Conservation (phyloP, 1,284 basidiomycete species). For the Malassezia japonica region DNA sequence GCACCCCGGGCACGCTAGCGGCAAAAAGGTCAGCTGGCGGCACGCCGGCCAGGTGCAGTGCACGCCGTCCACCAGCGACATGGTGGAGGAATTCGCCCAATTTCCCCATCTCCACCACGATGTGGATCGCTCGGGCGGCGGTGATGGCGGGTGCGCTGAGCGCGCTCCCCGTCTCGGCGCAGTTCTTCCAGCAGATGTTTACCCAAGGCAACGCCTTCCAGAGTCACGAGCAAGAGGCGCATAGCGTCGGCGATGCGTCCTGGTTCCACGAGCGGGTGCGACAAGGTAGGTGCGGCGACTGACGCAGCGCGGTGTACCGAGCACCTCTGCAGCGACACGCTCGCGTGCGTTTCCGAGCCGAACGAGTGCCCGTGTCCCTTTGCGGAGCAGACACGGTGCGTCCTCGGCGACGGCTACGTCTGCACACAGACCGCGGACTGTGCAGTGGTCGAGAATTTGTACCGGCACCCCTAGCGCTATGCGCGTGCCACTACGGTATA, state of each 20-base stretch:
- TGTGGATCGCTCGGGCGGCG: not conserved
- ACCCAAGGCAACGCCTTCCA: not conserved
- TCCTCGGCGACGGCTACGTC: constrained; percentile 5
- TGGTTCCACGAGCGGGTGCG: constrained; percentile 16
- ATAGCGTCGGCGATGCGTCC: constrained; percentile 11
- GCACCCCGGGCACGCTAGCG: constrained; percentile 3
- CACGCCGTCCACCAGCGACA: constrained; percentile 14
- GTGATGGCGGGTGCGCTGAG: not conserved
- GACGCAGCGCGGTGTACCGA: constrained; percentile 5
- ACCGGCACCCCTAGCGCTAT: not conserved
- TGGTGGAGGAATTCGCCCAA: constrained; percentile 5
- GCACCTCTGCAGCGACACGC: constrained; percentile 16
- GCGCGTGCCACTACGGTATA: no score
- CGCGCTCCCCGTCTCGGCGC: not conserved
- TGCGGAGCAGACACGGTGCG: constrained; percentile 11
- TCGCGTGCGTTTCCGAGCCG: constrained; percentile 13
- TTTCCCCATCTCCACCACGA: not conserved
- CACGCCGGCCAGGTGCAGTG: constrained; percentile 8
- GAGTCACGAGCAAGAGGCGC: constrained; percentile 7
- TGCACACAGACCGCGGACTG: constrained; percentile 5
- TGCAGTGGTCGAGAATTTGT: not conserved
- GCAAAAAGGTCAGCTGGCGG: constrained; percentile 6
- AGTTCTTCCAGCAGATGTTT: constrained; percentile 15
- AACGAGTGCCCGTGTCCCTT: constrained; percentile 13
- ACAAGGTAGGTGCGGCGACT: not conserved